Percentiles rank a stretch among this genome's conserved stretches.
phyloP scores from a whole-genome alignment of 2,329 filamentous ascomycete species.

The Sclerotinia subarctica region DNA sequence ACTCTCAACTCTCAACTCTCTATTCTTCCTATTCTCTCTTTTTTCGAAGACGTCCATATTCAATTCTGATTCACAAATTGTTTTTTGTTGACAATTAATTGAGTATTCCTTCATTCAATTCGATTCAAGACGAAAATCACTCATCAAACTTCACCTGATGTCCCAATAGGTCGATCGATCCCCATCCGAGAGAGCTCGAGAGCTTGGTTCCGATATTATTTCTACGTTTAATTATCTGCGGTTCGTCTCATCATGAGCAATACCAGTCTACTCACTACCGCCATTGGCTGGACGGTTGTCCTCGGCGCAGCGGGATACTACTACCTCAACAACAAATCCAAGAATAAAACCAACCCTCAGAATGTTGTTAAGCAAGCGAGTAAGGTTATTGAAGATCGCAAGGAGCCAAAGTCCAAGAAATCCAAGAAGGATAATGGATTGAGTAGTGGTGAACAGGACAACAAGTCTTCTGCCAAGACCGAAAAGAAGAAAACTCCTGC shows the following conservation, averaged over 20 bases:
- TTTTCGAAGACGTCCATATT: not conserved
- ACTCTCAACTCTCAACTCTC: not conserved
- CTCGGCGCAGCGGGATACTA: constrained; percentile 37
- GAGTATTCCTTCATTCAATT: not conserved
- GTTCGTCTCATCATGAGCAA: constrained; percentile 18
- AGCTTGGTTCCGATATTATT: constrained; percentile 4
- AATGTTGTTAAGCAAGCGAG: constrained; percentile 24
- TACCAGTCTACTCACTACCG: constrained; percentile 36
- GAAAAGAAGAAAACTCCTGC: constrained; percentile 31
- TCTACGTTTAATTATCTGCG: not conserved
- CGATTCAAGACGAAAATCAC: not conserved
- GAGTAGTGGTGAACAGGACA: constrained; percentile 30
- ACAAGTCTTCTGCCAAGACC: constrained; percentile 25
- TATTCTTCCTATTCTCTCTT: not conserved
- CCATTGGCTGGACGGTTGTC: constrained; percentile 41
- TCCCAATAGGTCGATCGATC: constrained; percentile 14
- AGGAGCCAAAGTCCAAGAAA: constrained; percentile 34
- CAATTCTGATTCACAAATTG: not conserved
- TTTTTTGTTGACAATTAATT: not conserved
- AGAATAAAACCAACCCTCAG: constrained; percentile 25
- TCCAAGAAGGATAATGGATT: constrained; percentile 29
- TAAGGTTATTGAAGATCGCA: constrained; percentile 30
- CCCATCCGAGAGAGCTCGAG: constrained; percentile 17
- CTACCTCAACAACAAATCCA: constrained; percentile 30
- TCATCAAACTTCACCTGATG: constrained; percentile 3